Base-by-base conservation (phyloP, 176 grass and related monocot species). In the Calamus simplicifolius region DNA sequence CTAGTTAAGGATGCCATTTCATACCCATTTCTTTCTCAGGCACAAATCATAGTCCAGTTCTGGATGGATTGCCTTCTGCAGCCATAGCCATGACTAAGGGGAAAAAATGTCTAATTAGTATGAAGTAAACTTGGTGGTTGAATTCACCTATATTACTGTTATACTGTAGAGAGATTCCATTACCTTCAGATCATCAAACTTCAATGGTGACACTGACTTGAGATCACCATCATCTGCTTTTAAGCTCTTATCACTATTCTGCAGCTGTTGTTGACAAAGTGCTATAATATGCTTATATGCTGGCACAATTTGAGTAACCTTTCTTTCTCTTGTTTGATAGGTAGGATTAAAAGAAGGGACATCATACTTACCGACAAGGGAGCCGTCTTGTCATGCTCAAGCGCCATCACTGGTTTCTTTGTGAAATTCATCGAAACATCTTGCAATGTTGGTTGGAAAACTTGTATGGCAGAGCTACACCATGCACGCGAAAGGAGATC, bases 11-110 rank as follows among this genome's bases (percentile, higher is more conserved):
- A 43, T 12, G 8, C 2, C 35, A 43, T 43, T 35, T 25, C 92
- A 79, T 80, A 96, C 92, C 92, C 87, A 88, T 88, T 89, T 98
- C 73, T 98, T 91, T 70, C 72, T 85, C 62, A 82, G 66, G 57
- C 67, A 79, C 18, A 82, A 62, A 79, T 97, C 87, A 52, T 97
- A 97, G 56, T 97, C 84, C 71, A 98, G 66, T 61, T 92, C 93
- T 27, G 93, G 93, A 61, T 98, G 93, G 73, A 98, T 92, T 62
- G 93, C 84, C 75, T 98, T 98, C 75, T 98, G 93, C 64, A 98
- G 62, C 93, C 87, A 92, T 83, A 98, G 88, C 87, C 87, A 98
- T 63, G 81, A 85, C 87, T 92, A 68, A 43, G 51, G 57, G 38
- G 70, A 58, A 51, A 19, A 67, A 53, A 43, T 43, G 35, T 12